These are phyloP conservation scores for Penicillium crustosum DNA, from an alignment of 2,329 filamentous ascomycete species.

Conservation along the genomic window DNA sequence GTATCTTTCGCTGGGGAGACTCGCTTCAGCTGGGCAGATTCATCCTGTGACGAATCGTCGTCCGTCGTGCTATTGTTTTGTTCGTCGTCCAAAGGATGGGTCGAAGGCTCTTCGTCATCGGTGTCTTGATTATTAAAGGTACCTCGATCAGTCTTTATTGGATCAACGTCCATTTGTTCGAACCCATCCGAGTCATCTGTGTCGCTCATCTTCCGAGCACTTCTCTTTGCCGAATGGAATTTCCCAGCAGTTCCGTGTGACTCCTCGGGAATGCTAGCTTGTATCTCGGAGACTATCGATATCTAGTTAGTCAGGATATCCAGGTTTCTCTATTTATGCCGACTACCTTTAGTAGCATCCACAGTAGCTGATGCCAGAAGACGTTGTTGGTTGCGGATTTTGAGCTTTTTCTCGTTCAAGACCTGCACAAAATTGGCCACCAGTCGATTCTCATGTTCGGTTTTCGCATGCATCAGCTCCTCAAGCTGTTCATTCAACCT, in stretches of 20 bases:
- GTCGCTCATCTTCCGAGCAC: constrained; percentile 20
- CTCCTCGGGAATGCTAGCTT: constrained; percentile 18
- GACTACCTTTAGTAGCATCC: constrained; percentile 40
- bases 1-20: background rate
- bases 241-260: constrained; percentile 15
- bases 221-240: constrained; percentile 30
- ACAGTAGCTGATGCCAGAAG: constrained; percentile 53
- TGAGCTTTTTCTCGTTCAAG: constrained; percentile 64
- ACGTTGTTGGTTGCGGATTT: constrained; percentile 62
- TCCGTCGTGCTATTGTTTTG: constrained; percentile 33
- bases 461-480: constrained; percentile 58
- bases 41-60: constrained; percentile 21
- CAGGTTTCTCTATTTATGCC: background rate
- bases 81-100: constrained; percentile 37
- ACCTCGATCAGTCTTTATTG: constrained; percentile 11
- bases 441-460: constrained; percentile 57
- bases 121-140: constrained; percentile 22
- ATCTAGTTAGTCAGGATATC: background rate
- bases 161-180: constrained; percentile 40
- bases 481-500: constrained; percentile 56
- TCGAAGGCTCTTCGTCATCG: constrained; percentile 30
- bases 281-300: constrained; percentile 30
- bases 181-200: constrained; percentile 37
- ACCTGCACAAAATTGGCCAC: constrained; percentile 59
- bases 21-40: background rate